phyloP scores from a whole-genome alignment of 306 rosid genomes.

The Quercus wislizeni region DNA sequence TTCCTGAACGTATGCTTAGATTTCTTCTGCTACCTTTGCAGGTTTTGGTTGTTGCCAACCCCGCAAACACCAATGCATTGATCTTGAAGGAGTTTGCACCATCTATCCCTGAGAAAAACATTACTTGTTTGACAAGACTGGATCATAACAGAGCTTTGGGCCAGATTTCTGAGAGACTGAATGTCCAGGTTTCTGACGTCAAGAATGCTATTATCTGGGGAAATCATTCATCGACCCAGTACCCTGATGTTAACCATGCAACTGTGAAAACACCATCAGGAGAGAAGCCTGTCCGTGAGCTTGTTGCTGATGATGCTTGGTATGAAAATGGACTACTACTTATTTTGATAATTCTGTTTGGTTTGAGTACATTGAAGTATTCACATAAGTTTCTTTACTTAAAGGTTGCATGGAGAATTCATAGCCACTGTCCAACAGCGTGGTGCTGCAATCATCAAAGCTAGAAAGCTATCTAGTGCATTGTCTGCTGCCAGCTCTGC shows the following conservation, averaged over 20 bases:
- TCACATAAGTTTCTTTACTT: background rate
- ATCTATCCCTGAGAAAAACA: slow-evolving; percentile 88
- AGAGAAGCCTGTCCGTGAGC: slow-evolving; percentile 73
- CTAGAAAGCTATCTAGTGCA: slow-evolving; percentile 93
- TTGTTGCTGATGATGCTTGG: slow-evolving; percentile 88
- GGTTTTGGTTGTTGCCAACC: slow-evolving; percentile 99
- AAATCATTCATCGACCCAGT: slow-evolving; percentile 94
- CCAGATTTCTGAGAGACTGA: slow-evolving; percentile 89
- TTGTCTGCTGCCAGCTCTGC: slow-evolving; percentile 97
- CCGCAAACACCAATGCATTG: slow-evolving; percentile 97
- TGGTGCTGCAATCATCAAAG: slow-evolving; percentile 98
- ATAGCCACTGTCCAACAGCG: slow-evolving; percentile 96
- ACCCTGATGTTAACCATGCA: slow-evolving; percentile 97
- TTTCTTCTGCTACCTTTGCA: slow-evolving; percentile 34
- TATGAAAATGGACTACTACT: slow-evolving; percentile 17
- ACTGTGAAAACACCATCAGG: slow-evolving; percentile 74
- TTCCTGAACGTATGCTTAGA: background rate
- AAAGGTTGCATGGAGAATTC: slow-evolving; percentile 94
- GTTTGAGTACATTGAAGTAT: background rate
- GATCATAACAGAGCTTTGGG: slow-evolving; percentile 99
- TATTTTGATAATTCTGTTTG: background rate
- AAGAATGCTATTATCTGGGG: slow-evolving; percentile 98
- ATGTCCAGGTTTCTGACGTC: slow-evolving; percentile 78
- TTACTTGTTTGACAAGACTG: slow-evolving; percentile 83
- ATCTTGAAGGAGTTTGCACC: slow-evolving; percentile 98